phyloP scores from a whole-genome alignment of 164 flowering plant genomes.

The Brasenia schreberi region DNA sequence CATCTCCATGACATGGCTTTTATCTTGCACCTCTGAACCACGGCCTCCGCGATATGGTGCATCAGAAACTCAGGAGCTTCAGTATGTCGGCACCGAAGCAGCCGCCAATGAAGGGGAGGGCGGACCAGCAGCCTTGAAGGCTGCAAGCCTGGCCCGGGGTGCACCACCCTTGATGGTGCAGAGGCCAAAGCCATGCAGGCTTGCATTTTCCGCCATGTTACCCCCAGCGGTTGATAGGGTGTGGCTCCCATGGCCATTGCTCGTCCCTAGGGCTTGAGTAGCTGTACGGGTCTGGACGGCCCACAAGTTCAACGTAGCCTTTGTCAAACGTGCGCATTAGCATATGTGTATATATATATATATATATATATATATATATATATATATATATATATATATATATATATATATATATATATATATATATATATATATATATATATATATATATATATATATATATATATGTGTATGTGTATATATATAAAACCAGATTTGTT shows the following conservation, averaged over 20 bases:
- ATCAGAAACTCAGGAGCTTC: conserved; percentile 1
- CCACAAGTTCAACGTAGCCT: conserved; percentile 2
- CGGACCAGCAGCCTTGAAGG: too few relatives aligned
- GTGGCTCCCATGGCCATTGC: conserved; percentile 21
- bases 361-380: too few relatives aligned
- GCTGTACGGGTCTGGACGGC: neutral
- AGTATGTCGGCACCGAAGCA: neutral
- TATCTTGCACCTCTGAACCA: conserved; percentile 17
- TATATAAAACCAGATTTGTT: too few relatives aligned
- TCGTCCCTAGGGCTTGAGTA: conserved; percentile 12
- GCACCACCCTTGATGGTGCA: conserved; percentile 9
- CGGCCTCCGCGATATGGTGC: conserved; percentile 7
- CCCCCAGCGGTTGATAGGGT: conserved; percentile 20
- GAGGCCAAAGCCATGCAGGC: conserved; percentile 7
- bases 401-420: too few relatives aligned
- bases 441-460: too few relatives aligned
- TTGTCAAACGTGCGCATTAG: too few relatives aligned
- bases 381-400: too few relatives aligned
- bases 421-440: too few relatives aligned
- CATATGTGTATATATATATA: too few relatives aligned
- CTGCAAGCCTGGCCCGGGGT: too few relatives aligned
- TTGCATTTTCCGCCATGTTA: conserved; percentile 11
- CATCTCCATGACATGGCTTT: conserved; percentile 15
- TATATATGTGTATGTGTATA: too few relatives aligned
- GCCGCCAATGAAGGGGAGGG: too few relatives aligned